Conservation (phyloP, 129 eudicot genomes). For the Lactuca sativa region DNA sequence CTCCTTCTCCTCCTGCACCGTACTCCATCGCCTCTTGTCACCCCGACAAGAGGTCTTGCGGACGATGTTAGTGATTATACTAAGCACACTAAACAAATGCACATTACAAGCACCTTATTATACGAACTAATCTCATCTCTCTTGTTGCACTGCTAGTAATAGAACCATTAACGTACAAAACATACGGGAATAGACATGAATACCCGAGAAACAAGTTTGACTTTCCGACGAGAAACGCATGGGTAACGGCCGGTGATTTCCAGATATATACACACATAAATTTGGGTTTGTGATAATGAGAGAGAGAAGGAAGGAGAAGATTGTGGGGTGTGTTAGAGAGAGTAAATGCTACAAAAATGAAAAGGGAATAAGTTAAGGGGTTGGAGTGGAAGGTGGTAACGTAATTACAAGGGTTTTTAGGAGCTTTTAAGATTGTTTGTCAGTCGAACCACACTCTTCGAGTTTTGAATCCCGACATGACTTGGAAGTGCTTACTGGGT, state of each 20-base stretch:
- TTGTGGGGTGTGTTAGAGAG: constrained; percentile 22
- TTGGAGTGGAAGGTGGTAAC: constrained; percentile 42
- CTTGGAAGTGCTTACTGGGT: constrained; percentile 20
- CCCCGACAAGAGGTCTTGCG: constrained; percentile 7
- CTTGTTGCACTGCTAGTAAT: not conserved
- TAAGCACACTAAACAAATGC: not conserved
- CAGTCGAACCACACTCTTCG: constrained; percentile 21
- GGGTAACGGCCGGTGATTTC: constrained; percentile 36
- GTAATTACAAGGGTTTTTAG: constrained; percentile 35
- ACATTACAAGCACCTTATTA: not conserved
- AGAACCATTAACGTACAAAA: constrained; percentile 17
- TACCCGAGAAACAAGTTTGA: constrained; percentile 21
- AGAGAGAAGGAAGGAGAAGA: constrained; percentile 22
- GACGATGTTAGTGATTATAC: not conserved
- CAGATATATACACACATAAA: constrained; percentile 14
- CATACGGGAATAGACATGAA: constrained; percentile 19
- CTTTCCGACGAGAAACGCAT: constrained; percentile 31
- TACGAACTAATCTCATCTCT: not conserved
- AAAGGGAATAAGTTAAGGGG: constrained; percentile 30
- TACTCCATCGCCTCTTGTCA: constrained; percentile 43
- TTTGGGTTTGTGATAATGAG: constrained; percentile 27
- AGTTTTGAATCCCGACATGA: constrained; percentile 26
- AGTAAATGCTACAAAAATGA: constrained; percentile 14
- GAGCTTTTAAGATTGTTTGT: constrained; percentile 29
- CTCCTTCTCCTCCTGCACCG: constrained; percentile 32